Base-by-base conservation (phyloP, 2,329 filamentous ascomycete species). In the Podosphaera aphanis region DNA sequence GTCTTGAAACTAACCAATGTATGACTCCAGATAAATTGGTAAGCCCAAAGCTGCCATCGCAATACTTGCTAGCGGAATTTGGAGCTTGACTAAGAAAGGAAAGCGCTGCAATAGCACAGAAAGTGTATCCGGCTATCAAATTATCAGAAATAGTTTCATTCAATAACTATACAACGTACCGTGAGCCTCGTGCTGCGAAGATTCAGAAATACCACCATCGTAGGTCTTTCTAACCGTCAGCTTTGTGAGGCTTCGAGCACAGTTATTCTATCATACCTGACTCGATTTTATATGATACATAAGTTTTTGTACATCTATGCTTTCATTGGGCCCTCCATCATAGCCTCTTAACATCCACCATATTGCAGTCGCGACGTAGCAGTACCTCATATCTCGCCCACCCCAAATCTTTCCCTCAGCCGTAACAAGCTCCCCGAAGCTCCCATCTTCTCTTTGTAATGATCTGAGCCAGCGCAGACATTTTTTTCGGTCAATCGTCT, bases 361-460 rank as follows among this genome's bases (percentile, higher is more conserved):
- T 27, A 93, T 77, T 7, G 77, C 77, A 16, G 81, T 73, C 2
- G 83, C 86, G 57, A 85, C 77, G 60, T 90, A 93, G 54, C 84
- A 90, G 59, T 88, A 88, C 47, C 90, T 70, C 64, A 85, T 79
- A 61, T 98, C 90, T 46, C 73, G 71, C 0, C 84, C 84, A 0
- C 88, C 88, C 31, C 77, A 73, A n/a, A 88, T 66, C 33, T 62
- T 63, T 11, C 66, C 71, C 56, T 56, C 62, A 52, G 58, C 67
- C 4, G 73, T 71, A 2, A 88, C 58, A 1, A 83, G 72, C 62
- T 98, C 86, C 0, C 86, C 90, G 60, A 98, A 95, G 55, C 85
- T 92, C 1, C 90, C 90, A 59, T 95, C 83, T 0, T 65, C 61
- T 21, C 85, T 72, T 65, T 98, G 90, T 60, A 95, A 62, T 44